Conservation (phyloP, 768 basidiomycete species). For the Collybia sp. region DNA sequence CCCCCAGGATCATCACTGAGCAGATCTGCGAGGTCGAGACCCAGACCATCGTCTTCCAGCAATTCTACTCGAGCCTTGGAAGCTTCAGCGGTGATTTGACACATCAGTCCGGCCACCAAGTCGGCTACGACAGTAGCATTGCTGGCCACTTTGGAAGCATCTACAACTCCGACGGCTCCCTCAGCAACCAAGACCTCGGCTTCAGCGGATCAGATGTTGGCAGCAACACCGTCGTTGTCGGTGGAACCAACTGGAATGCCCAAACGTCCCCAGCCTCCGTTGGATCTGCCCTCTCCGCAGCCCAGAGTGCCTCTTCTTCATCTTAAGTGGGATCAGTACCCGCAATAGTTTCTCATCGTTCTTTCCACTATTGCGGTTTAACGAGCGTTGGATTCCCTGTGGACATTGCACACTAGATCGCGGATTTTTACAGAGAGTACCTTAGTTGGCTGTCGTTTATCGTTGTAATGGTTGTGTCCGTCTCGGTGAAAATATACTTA, state of each 20-base stretch:
- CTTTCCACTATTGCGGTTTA: not conserved
- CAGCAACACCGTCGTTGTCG: constrained; percentile 16
- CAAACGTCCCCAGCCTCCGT: constrained; percentile 17
- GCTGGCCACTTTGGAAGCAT: constrained; percentile 22
- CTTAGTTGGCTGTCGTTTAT: not conserved
- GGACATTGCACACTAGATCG: no score
- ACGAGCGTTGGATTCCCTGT: no score
- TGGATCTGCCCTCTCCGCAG: constrained; percentile 13
- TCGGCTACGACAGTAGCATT: constrained; percentile 27
- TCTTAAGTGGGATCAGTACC: not conserved
- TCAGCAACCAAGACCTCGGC: constrained; percentile 24
- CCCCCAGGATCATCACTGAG: constrained; percentile 21
- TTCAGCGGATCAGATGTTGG: constrained; percentile 28
- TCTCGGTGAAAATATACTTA: no score
- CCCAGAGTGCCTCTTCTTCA: constrained; percentile 11
- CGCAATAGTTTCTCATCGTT: not conserved
- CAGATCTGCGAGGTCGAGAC: constrained; percentile 31
- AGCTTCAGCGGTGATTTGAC: constrained; percentile 25
- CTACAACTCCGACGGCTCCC: constrained; percentile 20
- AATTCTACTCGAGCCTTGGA: constrained; percentile 22
- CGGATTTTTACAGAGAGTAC: no score
- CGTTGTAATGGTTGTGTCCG: no score
- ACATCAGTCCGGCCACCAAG: constrained; percentile 20
- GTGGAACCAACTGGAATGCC: constrained; percentile 23
- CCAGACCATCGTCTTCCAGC: constrained; percentile 30